Base-by-base conservation (phyloP, 441 rosid genomes). In the Arabidopsis hybrid region DNA sequence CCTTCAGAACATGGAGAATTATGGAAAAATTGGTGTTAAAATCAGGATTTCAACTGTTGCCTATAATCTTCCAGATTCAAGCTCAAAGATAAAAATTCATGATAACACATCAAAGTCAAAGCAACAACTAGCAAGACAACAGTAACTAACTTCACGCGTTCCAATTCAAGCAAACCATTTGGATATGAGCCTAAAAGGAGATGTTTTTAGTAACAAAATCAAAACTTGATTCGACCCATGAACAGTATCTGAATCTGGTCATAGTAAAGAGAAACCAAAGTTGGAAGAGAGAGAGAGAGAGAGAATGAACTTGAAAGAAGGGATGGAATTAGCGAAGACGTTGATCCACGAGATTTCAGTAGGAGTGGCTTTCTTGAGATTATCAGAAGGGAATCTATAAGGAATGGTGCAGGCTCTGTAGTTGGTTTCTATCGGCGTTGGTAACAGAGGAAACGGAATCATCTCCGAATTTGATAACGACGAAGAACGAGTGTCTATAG, bases 261-360 rank as follows among this genome's bases (percentile, higher is more conserved):
- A 55, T 32, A 42, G 9, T 26, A 39, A 43, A 56, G 3, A 36
- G 26, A 45, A 21, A 35, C 4, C 7, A 34, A 46, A 14, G 16
- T 7, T 8, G 13, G 29, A 8, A 35, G 10, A 51, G 21, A 49
- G 14, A 14, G 17, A 6, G 29, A 45, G 8, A 13, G 8, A 6
- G 51, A 34, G 35, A 31, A 7, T 26, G 47, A 66, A 91, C 98
- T 86, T 90, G 92, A 92, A 94, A 71, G 99, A 94, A 34, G 97
- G 88, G 68, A 94, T 87, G 57, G 97, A 87, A 75, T 86, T 92
- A 86, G 74, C 75, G 80, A 94, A 92, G 84, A 94, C 91, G 43
- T 92, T 82, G 83, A 94, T 82, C 99, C 97, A 94, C 40, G 93
- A 83, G 78, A 86, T 81, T 87, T 92, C 99, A n/a, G 92, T 87